Conservation (phyloP, 148 eudicot species). For the Rhododendron griersonianum region DNA sequence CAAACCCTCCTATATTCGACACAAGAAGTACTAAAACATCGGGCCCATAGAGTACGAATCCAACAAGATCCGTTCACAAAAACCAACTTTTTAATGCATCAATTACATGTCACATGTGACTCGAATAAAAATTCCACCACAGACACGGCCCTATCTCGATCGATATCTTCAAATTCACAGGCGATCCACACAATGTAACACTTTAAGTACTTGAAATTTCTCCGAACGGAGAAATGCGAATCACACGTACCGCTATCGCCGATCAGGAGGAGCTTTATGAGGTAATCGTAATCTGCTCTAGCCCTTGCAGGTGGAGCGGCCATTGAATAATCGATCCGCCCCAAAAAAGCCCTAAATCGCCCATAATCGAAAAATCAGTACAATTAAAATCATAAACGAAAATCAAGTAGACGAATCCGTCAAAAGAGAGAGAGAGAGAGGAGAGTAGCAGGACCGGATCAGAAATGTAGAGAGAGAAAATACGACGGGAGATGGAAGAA, state of each 20-base stretch:
- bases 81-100: neutral
- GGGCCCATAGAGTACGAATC: neutral
- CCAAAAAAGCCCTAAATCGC: constrained; percentile 24
- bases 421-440: neutral
- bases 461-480: constrained; percentile 11
- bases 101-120: neutral
- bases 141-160: neutral
- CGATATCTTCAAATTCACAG: neutral
- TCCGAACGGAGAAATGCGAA: neutral
- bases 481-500: constrained; percentile 1
- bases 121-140: neutral
- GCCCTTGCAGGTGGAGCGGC: constrained; percentile 97
- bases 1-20: neutral
- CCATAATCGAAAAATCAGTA: neutral
- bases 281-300: constrained; percentile 88
- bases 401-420: neutral
- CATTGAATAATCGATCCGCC: constrained; percentile 38
- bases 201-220: neutral
- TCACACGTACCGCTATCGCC: constrained; percentile 70
- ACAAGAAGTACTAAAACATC: neutral
- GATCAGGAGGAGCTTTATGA: constrained; percentile 77
- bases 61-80: constrained; percentile 3
- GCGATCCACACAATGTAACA: neutral
- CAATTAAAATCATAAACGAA: constrained; percentile 4
- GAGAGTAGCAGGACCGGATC: constrained; percentile 1